A percentile compares a stretch with the other conserved stretches of the same genome.
These are phyloP conservation scores for Mycena sp. DNA, from an alignment of 1,284 basidiomycete species.

Conservation along the genomic window DNA sequence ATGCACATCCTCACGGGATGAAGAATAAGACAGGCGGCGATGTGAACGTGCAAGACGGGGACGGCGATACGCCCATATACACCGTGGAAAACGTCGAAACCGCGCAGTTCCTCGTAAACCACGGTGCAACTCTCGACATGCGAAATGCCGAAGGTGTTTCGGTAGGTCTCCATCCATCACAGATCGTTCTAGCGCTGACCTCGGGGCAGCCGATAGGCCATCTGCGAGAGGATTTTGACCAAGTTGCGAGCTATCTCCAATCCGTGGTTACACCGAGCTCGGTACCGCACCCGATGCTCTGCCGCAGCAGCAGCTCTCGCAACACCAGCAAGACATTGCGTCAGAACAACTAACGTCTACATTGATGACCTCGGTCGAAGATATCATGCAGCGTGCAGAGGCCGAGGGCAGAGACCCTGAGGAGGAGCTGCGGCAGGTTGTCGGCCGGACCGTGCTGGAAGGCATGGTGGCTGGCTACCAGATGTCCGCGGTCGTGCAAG, in stretches of 20 bases:
- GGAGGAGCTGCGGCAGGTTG: constrained; percentile 65
- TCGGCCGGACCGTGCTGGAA: constrained; percentile 68
- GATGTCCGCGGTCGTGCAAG: constrained; percentile 43
- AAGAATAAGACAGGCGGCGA: constrained; percentile 71
- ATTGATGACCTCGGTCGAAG: constrained; percentile 72
- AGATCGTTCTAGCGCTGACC: constrained; percentile 8
- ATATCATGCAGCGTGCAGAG: constrained; percentile 74
- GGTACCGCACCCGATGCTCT: constrained; percentile 28
- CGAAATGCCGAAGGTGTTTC: constrained; percentile 79
- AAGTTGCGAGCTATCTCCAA: constrained; percentile 76
- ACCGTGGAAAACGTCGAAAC: constrained; percentile 87
- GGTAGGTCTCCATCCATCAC: constrained; percentile 52
- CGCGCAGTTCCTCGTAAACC: constrained; percentile 80
- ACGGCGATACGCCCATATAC: constrained; percentile 92
- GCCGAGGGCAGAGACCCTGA: constrained; percentile 70
- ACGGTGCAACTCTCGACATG: constrained; percentile 76
- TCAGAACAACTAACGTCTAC: constrained; percentile 76
- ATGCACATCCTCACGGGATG: constrained; percentile 21
- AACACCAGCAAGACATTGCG: constrained; percentile 73
- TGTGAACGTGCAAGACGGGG: constrained; percentile 86
- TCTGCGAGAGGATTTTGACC: constrained; percentile 83
- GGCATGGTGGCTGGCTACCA: constrained; percentile 68
- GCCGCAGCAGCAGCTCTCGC: constrained; percentile 57
- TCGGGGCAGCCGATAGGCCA: constrained; percentile 78
- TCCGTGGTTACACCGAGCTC: constrained; percentile 48